Percentiles rank a stretch among this genome's conserved stretches.
Evolutionary conservation across 208 protist species (phyloP).

Genomic region (Leishmania braziliensis): DNA sequence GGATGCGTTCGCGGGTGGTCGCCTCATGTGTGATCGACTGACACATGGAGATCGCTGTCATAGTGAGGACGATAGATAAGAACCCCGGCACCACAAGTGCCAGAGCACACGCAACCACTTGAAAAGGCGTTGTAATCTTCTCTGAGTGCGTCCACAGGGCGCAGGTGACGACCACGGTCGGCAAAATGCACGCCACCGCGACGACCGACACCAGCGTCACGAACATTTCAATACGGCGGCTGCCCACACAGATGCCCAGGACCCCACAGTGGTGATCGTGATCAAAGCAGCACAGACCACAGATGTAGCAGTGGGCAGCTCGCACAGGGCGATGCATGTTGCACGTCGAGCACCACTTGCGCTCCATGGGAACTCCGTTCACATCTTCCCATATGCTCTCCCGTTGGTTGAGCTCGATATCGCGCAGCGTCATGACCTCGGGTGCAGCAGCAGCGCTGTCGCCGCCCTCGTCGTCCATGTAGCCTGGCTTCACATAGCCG

Average conservation of each 20-base stretch:
- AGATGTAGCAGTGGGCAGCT: constrained; percentile 91
- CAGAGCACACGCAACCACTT: constrained; percentile 16
- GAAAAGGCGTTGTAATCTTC: constrained; percentile 19
- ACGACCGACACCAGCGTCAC: constrained; percentile 49
- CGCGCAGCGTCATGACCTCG: constrained; percentile 59
- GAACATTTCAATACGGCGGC: constrained; percentile 72
- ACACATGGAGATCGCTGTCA: constrained; percentile 44
- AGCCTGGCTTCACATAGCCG: constrained; percentile 78
- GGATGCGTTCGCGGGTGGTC: constrained; percentile 82
- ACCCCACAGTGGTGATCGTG: constrained; percentile 93
- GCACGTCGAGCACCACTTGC: constrained; percentile 93
- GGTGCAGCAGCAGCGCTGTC: constrained; percentile 1
- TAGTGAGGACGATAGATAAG: constrained; percentile 25
- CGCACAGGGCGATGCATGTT: constrained; percentile 81
- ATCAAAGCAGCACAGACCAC: constrained; percentile 82
- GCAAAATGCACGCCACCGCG: constrained; percentile 26
- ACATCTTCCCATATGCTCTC: constrained; percentile 78
- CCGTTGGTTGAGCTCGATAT: constrained; percentile 65
- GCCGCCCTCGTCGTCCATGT: constrained; percentile 39
- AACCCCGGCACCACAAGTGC: constrained; percentile 20
- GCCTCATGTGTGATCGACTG: constrained; percentile 29
- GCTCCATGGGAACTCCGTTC: constrained; percentile 74
- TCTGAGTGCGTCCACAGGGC: constrained; percentile 35
- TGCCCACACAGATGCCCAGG: constrained; percentile 82
- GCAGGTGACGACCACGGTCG: constrained; percentile 34